Evolutionary conservation across 2,329 filamentous ascomycete genomes (phyloP), one percentile per base, ranked within the genome.

Genomic region (Lasiodiplodia citricola): DNA sequence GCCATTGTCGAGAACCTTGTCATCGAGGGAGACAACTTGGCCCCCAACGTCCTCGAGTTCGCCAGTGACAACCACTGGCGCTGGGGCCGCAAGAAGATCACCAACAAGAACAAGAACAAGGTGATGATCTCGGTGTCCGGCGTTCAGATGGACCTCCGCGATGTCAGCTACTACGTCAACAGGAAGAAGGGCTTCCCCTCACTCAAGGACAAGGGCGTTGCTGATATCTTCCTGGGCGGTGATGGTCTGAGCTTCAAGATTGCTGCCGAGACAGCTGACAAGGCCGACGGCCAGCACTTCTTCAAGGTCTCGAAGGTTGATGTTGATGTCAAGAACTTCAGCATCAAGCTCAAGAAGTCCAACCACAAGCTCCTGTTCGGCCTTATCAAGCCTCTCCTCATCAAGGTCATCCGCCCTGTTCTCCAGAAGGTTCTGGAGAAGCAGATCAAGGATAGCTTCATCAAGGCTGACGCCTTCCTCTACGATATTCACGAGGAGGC

Each of bases 21-120:
- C 56, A 87, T 99, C 65, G 96, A 99, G 83, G 94, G 93, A 72
- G 94, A 98, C 84, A 99, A 99, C 82, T 90, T 99, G 74, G 93
- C 94, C 82, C 96, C 96, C 71, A 99, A 99, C 75, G 87, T 95
- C 5, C 81, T 97, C 50, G 95, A 99, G 80, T 87, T 98, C 70
- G 88, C 90, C 69, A 96, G 90, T 77, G 94, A 98, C 83, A 96
- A 98, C 84, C 96, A 96, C 84, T 93, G 94, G 88, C 90, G 92
- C 73, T 97, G 92, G 90, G 96, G 95, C 47, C 93, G 96, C 77
- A 97, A 96, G 89, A 91, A 90, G 79, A 86, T 94, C 74, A 84
- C 87, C 75, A 96, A 87, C 85, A 93, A 91, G 85, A 91, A 89
- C 80, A 91, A 92, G 81, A 94, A 97, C 81, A 91, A 90, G 80